A percentile compares a stretch with the other conserved stretches of the same genome.
Conservation (phyloP, 768 basidiomycete genomes). For the Suillus cothurnatus region DNA sequence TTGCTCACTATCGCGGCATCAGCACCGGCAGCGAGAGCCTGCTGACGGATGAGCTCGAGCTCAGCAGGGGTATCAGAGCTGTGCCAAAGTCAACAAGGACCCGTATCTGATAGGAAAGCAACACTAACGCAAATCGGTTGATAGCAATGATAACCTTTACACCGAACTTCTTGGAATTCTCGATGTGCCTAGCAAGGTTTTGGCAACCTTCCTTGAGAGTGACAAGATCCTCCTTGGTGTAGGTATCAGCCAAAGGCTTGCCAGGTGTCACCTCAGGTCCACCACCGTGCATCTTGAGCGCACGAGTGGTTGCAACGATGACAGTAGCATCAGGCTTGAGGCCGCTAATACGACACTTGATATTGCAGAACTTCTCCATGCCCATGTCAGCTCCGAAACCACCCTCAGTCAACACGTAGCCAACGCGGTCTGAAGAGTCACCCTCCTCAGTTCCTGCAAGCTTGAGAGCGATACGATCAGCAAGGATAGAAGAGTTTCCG, state of each 20-base stretch:
- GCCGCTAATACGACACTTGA: slow-evolving; percentile 95
- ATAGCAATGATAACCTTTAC: slow-evolving; percentile 95
- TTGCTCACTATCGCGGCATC: slow-evolving; percentile 94
- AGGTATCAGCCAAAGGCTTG: slow-evolving; percentile 90
- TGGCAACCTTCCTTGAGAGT: slow-evolving; percentile 89
- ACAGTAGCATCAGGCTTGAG: slow-evolving; percentile 92
- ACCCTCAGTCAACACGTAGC: slow-evolving; percentile 97
- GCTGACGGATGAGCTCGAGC: slow-evolving; percentile 78
- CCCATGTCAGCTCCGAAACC: slow-evolving; percentile 99
- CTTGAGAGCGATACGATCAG: slow-evolving; percentile 96
- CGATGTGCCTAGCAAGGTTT: slow-evolving; percentile 91
- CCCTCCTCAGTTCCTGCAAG: slow-evolving; percentile 95
- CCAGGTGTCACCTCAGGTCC: slow-evolving; percentile 97
- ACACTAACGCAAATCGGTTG: slow-evolving; percentile 89
- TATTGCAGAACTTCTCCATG: slow-evolving; percentile 99
- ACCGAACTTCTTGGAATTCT: slow-evolving; percentile 94
- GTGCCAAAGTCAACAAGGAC: slow-evolving; percentile 8
- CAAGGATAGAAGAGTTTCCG: slow-evolving; percentile 97
- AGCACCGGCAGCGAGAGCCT: slow-evolving; percentile 83
- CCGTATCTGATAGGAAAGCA: not conserved
- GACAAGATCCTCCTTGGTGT: slow-evolving; percentile 90
- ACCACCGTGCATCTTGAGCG: slow-evolving; percentile 99
- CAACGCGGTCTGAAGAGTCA: slow-evolving; percentile 75
- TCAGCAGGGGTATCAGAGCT: slow-evolving; percentile 92
- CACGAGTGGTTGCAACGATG: slow-evolving; percentile 96